Percentiles rank a stretch among this genome's conserved stretches.
phyloP scores from a whole-genome alignment of 2,329 filamentous ascomycete genomes.

The Seiridium cupressi region DNA sequence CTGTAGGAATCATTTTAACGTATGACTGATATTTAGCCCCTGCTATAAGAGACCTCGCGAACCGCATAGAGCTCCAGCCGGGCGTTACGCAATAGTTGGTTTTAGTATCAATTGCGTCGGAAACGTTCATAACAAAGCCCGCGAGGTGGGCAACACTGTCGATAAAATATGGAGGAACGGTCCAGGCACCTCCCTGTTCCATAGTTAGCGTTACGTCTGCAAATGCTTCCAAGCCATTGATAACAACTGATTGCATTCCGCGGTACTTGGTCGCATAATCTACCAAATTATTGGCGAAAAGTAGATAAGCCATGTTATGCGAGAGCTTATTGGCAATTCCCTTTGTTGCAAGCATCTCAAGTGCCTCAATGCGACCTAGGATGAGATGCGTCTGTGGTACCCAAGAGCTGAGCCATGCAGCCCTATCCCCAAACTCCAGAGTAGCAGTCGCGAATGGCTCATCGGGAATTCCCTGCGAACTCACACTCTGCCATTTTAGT shows the following conservation, averaged over 20 bases:
- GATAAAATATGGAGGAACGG: conserved; percentile 39
- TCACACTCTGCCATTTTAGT: conserved; percentile 36
- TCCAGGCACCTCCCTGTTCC: conserved; percentile 26
- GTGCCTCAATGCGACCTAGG: conserved; percentile 42
- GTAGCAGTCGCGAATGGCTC: not conserved
- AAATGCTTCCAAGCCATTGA: conserved; percentile 29
- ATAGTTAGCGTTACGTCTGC: conserved; percentile 30
- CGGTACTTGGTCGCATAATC: conserved; percentile 35
- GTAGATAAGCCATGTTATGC: conserved; percentile 63
- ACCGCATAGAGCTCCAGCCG: conserved; percentile 32
- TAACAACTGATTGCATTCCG: conserved; percentile 37
- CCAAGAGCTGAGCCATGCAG: conserved; percentile 33
- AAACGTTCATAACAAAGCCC: conserved; percentile 39
- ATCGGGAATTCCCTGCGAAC: not conserved
- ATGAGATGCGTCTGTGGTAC: conserved; percentile 56
- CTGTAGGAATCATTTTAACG: conserved; percentile 34
- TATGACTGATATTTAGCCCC: conserved; percentile 33
- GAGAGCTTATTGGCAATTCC: conserved; percentile 60
- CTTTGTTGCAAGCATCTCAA: conserved; percentile 47
- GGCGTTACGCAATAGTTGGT: conserved; percentile 34
- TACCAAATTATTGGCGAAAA: conserved; percentile 30
- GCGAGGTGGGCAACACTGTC: conserved; percentile 36
- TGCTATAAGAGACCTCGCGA: conserved; percentile 26
- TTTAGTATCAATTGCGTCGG: conserved; percentile 29
- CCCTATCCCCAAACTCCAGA: not conserved